These are phyloP conservation scores for Mesembryanthemum crystallinum DNA, from an alignment of 148 eudicot species.

Conservation along the genomic window DNA sequence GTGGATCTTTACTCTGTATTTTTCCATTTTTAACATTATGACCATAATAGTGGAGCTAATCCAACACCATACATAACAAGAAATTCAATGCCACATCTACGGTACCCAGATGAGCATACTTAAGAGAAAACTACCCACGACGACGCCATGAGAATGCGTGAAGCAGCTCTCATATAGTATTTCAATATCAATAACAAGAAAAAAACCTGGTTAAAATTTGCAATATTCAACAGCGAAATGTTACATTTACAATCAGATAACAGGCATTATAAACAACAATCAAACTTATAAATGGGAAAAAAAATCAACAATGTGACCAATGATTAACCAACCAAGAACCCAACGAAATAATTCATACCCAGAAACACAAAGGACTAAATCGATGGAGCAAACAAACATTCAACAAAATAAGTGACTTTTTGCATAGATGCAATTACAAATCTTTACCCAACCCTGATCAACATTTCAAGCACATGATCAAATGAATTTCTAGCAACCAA, in stretches of 20 bases:
- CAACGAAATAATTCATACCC: too few species aligned
- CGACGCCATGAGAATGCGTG: not conserved
- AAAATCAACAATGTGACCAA: not conserved
- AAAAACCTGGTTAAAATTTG: not conserved
- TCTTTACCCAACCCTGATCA: not conserved
- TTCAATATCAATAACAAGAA: not conserved
- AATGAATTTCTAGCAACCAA: not conserved
- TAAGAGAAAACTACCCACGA: not conserved
- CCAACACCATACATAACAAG: not conserved
- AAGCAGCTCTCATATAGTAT: not conserved
- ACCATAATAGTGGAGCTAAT: not conserved
- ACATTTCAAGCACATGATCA: constrained; percentile 10
- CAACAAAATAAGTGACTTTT: not conserved
- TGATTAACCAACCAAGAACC: constrained; percentile 16
- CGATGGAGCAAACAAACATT: not conserved
- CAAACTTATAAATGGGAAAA: not conserved
- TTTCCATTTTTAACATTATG: not conserved
- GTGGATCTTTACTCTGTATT: not conserved
- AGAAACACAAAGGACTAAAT: constrained; percentile 1
- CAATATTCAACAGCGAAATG: constrained; percentile 7
- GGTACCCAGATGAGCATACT: not conserved
- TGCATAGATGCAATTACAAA: not conserved
- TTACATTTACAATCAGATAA: not conserved
- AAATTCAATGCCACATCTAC: constrained; percentile 1
- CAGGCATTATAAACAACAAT: constrained; percentile 1